Percentiles rank a stretch among this genome's conserved stretches.
Conservation (phyloP, 192 early-diverging fungal species). For the Geranomyces variabilis region DNA sequence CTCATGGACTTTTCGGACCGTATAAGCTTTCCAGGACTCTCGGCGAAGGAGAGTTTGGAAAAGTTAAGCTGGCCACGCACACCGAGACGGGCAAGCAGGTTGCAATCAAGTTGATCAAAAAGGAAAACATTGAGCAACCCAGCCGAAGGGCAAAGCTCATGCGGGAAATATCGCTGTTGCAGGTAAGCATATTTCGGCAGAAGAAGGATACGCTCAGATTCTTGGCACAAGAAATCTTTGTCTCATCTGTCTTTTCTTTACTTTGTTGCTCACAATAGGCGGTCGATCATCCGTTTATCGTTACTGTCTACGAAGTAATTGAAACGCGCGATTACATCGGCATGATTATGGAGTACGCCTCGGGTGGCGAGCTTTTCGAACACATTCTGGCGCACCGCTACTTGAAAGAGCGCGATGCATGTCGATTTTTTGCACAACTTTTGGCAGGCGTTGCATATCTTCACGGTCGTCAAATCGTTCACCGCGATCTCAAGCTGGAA, state of each 20-base stretch:
- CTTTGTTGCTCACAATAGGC: conserved; percentile 53
- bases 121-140: conserved; percentile 83
- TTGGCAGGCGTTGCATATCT: conserved; percentile 85
- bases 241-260: background rate
- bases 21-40: conserved; percentile 53
- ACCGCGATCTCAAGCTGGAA: conserved; percentile 96
- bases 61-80: conserved; percentile 60
- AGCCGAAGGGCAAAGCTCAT: conserved; percentile 83
- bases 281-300: conserved; percentile 72
- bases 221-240: no score
- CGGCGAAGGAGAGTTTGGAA: conserved; percentile 65
- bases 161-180: conserved; percentile 90
- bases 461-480: conserved; percentile 80
- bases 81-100: conserved; percentile 58
- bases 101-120: conserved; percentile 95
- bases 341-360: conserved; percentile 95
- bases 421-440: conserved; percentile 90
- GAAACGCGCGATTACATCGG: conserved; percentile 97
- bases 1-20: conserved; percentile 48
- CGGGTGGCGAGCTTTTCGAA: conserved; percentile 96
- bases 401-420: conserved; percentile 88
- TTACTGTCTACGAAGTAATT: conserved; percentile 91
- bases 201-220: no score
- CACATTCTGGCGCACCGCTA: conserved; percentile 94
- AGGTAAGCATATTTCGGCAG: conserved; percentile 61